Percentiles rank a stretch among this genome's conserved stretches.
Evolutionary conservation across 805 yeast genomes (phyloP).

Genomic region (Komagataella ulmi): DNA sequence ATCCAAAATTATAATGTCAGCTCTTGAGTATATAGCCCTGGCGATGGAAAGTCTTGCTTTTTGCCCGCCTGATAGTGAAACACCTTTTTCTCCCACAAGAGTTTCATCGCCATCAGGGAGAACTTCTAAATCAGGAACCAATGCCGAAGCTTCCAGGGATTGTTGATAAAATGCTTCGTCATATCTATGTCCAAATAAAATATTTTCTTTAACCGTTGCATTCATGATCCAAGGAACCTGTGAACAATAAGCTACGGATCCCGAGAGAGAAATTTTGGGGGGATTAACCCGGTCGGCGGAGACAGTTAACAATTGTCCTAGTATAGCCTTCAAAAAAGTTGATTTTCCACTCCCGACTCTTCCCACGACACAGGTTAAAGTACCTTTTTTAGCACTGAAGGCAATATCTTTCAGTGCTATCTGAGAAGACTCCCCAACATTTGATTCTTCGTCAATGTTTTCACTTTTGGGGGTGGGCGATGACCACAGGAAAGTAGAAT

Average conservation of each 20-base stretch:
- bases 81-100: constrained; percentile 94
- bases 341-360: constrained; percentile 60
- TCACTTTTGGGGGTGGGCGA: constrained; percentile 7
- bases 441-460: constrained; percentile 27
- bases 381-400: constrained; percentile 37
- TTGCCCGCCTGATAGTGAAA: constrained; percentile 93
- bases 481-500: constrained; percentile 44
- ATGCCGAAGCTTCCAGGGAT: constrained; percentile 82
- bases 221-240: constrained; percentile 95
- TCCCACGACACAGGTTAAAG: constrained; percentile 49
- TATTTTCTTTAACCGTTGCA: constrained; percentile 84
- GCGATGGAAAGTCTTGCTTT: constrained; percentile 93
- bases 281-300: constrained; percentile 12
- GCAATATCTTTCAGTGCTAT: constrained; percentile 34
- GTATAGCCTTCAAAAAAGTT: constrained; percentile 35
- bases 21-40: constrained; percentile 89
- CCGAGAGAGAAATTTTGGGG: constrained; percentile 14
- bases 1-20: constrained; percentile 82
- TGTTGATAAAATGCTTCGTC: constrained; percentile 72
- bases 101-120: constrained; percentile 87
- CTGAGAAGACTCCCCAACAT: constrained; percentile 12
- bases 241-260: constrained; percentile 46
- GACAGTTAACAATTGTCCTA: constrained; percentile 38
- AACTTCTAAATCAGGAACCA: constrained; percentile 60
- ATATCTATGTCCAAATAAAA: constrained; percentile 75